phyloP scores from a whole-genome alignment of 805 yeast genomes.

The Wickerhamomyces alni region DNA sequence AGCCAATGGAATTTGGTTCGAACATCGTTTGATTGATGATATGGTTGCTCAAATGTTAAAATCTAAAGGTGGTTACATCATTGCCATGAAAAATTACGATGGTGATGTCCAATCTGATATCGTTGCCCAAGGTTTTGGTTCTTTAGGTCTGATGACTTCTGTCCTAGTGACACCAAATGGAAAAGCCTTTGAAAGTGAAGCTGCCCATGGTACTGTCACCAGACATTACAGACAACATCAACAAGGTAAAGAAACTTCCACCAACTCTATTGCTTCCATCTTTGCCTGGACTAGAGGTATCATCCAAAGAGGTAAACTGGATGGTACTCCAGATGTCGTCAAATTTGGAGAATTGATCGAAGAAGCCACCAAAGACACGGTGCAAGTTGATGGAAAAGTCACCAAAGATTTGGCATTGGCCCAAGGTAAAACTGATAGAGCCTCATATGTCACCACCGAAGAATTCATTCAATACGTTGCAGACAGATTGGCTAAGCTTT shows the following conservation, averaged over 20 bases:
- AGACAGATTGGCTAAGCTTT: slow-evolving; percentile 40
- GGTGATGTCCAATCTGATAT: slow-evolving; percentile 97
- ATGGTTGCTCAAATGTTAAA: slow-evolving; percentile 99
- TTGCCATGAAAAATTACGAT: slow-evolving; percentile 96
- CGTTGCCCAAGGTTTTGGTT: slow-evolving; percentile 97
- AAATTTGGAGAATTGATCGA: slow-evolving; percentile 76
- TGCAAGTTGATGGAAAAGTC: slow-evolving; percentile 79
- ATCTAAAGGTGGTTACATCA: slow-evolving; percentile 89
- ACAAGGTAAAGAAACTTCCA: slow-evolving; percentile 94
- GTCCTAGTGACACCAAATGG: slow-evolving; percentile 97
- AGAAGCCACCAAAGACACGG: slow-evolving; percentile 82
- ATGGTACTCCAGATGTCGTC: slow-evolving; percentile 78
- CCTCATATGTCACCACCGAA: slow-evolving; percentile 81
- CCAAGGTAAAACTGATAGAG: slow-evolving; percentile 78
- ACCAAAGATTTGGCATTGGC: slow-evolving; percentile 94
- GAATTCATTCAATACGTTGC: slow-evolving; percentile 86
- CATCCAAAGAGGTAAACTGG: slow-evolving; percentile 87
- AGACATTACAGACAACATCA: slow-evolving; percentile 96
- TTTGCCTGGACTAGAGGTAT: slow-evolving; percentile 97
- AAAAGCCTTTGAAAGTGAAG: slow-evolving; percentile 91
- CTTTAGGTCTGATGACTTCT: slow-evolving; percentile 95
- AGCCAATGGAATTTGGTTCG: slow-evolving; percentile 84
- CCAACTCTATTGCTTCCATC: slow-evolving; percentile 95
- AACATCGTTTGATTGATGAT: slow-evolving; percentile 93
- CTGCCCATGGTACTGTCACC: slow-evolving; percentile 99